Evolutionary conservation across 176 grass and related monocot genomes (phyloP).

Genomic region (Raddia distichophylla): DNA sequence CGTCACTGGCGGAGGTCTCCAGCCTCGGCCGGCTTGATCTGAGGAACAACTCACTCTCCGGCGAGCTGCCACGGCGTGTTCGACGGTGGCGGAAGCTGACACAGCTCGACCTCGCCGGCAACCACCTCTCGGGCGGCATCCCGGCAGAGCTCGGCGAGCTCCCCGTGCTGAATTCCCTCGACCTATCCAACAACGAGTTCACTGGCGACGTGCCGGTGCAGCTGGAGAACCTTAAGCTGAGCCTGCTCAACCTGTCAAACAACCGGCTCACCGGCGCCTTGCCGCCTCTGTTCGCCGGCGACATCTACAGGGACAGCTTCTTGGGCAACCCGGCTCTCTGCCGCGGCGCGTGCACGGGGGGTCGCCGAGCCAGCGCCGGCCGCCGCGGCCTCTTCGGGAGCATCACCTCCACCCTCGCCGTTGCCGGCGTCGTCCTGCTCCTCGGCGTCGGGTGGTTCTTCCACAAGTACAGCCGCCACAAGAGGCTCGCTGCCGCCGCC

Average conservation of each 20-base stretch:
- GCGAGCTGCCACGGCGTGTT: conserved; percentile 53
- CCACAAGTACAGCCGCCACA: conserved; percentile 27
- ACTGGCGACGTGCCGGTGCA: conserved; percentile 60
- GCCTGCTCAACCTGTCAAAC: conserved; percentile 71
- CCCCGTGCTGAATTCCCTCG: conserved; percentile 80
- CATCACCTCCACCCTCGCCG: conserved; percentile 20
- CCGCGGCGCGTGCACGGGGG: conserved; percentile 3
- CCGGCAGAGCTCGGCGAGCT: conserved; percentile 71
- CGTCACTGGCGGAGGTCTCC: conserved; percentile 37
- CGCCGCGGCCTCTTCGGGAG: conserved; percentile 5
- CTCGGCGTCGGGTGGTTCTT: conserved; percentile 45
- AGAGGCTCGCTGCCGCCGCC: not conserved
- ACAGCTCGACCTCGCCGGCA: conserved; percentile 59
- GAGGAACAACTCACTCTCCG: conserved; percentile 68
- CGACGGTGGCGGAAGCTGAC: conserved; percentile 62
- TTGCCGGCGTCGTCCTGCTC: conserved; percentile 33
- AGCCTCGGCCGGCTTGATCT: conserved; percentile 61
- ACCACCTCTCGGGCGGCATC: conserved; percentile 57
- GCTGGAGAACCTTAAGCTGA: conserved; percentile 73
- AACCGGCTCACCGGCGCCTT: conserved; percentile 66
- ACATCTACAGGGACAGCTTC: conserved; percentile 57
- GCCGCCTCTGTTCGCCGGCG: conserved; percentile 55
- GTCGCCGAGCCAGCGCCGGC: not conserved
- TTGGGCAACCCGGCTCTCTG: conserved; percentile 72
- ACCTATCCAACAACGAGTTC: conserved; percentile 64